Conservation (phyloP, 257 asterid genomes). For the Scutellaria baicalensis region DNA sequence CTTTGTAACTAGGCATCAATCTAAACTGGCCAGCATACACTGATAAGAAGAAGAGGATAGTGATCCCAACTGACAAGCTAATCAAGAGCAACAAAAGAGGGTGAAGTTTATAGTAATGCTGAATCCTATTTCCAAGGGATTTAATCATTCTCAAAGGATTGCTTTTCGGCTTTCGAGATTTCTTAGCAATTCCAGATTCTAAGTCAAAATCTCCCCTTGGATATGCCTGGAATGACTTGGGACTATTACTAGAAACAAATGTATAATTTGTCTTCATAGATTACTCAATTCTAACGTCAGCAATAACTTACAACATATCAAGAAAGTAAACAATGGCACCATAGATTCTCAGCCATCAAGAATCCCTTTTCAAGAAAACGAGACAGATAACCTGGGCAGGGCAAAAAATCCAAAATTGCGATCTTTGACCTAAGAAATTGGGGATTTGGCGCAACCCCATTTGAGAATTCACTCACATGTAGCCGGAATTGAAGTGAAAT, state of each 20-base stretch:
- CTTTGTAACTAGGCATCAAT: constrained; percentile 31
- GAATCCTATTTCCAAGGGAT: constrained; percentile 46
- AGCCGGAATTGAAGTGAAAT: background rate
- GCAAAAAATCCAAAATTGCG: background rate
- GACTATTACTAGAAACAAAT: constrained; percentile 54
- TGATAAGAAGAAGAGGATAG: constrained; percentile 40
- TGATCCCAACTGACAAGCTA: constrained; percentile 41
- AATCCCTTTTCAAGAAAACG: background rate
- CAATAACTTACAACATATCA: background rate
- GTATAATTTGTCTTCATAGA: constrained; percentile 77
- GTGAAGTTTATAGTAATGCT: constrained; percentile 57
- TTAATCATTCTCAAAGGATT: constrained; percentile 54
- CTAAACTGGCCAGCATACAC: constrained; percentile 29
- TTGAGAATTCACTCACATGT: constrained; percentile 6
- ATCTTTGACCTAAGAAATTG: background rate
- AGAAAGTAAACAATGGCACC: constrained; percentile 13
- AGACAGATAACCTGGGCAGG: background rate
- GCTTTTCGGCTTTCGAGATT: constrained; percentile 43
- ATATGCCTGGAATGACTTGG: constrained; percentile 82
- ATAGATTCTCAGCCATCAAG: constrained; percentile 6
- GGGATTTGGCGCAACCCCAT: constrained; percentile 16
- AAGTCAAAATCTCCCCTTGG: constrained; percentile 79
- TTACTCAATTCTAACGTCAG: constrained; percentile 8
- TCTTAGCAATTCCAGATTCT: constrained; percentile 67
- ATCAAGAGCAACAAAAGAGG: constrained; percentile 55